Evolutionary conservation across 73 alveolate genomes (phyloP), one percentile per base, ranked within the genome.

Genomic region (Paramecium octaurelia): DNA sequence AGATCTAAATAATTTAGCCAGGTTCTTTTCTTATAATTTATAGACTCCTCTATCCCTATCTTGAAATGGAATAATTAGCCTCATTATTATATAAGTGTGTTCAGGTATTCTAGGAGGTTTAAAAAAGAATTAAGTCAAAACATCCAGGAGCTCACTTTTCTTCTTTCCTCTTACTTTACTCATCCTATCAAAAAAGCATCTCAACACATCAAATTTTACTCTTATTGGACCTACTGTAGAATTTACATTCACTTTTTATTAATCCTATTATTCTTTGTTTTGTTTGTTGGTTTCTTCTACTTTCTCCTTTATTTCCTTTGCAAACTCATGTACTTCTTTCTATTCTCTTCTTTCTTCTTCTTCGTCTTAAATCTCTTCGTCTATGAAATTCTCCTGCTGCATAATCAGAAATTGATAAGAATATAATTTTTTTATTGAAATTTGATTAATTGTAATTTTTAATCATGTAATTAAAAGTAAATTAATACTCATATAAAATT

Each of bases 1-100:
- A 59, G 96, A 98, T 7, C 96, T 85, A 88, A 97, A 96, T 60
- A 93, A 92, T 94, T 96, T 97, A 9, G 98, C 98, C 46, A 98
- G 77, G 43, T 92, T 92, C 27, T 96, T 95, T 89, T 98, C 99
- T 70, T 98, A 95, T 43, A 96, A 64, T 58, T 99, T 99, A 92
- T 97, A 98, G 8, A 96, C 95, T 2, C 98, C 96, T 90, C 99
- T 93, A 64, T 96, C 96, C 86, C 98, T 96, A 89, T 96, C 99
- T 57, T 96, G 87, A 64, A 68, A 86, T 42, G 98, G 98, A 58
- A 97, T 87, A 59, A 97, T 87, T 92, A 97, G 40, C 54, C 99
- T 54, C 46, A 94, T 70, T 42, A 97, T 86, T 43, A 96, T 97
- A 84, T 80, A 97, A 10, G 85, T 70, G 18, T 69, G 75, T 10